Evolutionary conservation across 169 alveolate genomes (phyloP), one percentile per base, ranked within the genome.

Genomic region (Besnoitia besnoiti): DNA sequence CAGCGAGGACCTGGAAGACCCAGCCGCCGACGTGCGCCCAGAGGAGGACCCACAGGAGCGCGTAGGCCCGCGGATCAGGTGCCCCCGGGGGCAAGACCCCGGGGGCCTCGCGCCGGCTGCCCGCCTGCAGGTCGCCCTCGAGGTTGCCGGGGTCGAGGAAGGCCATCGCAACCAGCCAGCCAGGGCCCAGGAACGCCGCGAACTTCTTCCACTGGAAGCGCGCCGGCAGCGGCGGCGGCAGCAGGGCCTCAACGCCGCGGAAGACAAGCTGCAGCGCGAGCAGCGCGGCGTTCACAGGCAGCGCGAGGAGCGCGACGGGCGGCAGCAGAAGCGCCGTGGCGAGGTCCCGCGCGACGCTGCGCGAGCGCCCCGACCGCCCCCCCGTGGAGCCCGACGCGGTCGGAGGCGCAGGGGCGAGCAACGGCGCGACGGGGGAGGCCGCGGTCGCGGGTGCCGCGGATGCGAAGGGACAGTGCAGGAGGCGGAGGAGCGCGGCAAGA

Each of bases 121-220:
- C 97, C 7, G 93, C 96, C 84, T 94, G 94, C 91, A 95, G 85
- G 55, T 95, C 96, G 27, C 95, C 95, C 79, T 95, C 95, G 46
- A 95, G 90, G 80, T 95, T 95, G 33, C 97, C 97, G 2, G 97
- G 97, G 42, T 95, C 97, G 47, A 95, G 91, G 89, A 93, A 95
- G 4, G 97, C 97, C 91, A 95, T 93, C 0, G 97, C 95, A 35
- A 95, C 95, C 14, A 95, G 92, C 97, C 97, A 95, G 35, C 97
- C 97, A 0, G 97, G 97, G 8, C 97, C 97, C 79, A 94, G 90
- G 82, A 93, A 95, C 39, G 84, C 55, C 55, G 14, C 46, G 67
- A 85, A 85, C 44, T 35, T 46, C 80, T 40, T n/a, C 80, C 61
- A 39, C 30, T 40, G 1, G 80, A 85, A 91, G 47, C 19, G 75